These are phyloP conservation scores for Epichloe bromicola DNA, from an alignment of 2,329 filamentous ascomycete species.

Conservation along the genomic window DNA sequence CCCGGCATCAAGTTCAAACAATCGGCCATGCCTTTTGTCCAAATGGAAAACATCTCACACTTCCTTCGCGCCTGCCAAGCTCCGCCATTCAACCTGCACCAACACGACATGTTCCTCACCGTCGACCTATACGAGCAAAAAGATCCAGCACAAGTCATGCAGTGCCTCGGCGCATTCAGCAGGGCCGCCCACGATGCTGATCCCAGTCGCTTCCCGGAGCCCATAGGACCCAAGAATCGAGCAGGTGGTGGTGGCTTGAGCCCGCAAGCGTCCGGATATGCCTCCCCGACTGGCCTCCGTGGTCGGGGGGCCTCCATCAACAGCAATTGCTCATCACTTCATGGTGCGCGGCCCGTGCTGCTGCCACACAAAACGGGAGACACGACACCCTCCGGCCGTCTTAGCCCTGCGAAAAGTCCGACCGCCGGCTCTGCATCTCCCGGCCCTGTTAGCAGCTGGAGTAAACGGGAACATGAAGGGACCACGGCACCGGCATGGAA, in stretches of 20 bases:
- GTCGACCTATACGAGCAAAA: slow-evolving; percentile 94
- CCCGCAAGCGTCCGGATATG: slow-evolving; percentile 49
- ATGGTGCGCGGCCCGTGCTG: slow-evolving; percentile 27
- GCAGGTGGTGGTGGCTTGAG: slow-evolving; percentile 38
- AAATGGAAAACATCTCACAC: slow-evolving; percentile 98
- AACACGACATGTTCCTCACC: slow-evolving; percentile 92
- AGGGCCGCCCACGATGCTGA: slow-evolving; percentile 66
- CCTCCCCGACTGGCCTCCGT: slow-evolving; percentile 33
- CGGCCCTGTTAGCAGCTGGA: slow-evolving; percentile 70
- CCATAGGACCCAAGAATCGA: slow-evolving; percentile 60
- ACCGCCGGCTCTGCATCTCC: slow-evolving; percentile 35
- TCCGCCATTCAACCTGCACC: slow-evolving; percentile 72
- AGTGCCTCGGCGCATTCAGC: slow-evolving; percentile 86
- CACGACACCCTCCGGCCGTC: slow-evolving; percentile 36
- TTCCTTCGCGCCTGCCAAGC: slow-evolving; percentile 82
- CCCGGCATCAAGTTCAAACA: slow-evolving; percentile 81
- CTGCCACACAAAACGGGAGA: slow-evolving; percentile 38
- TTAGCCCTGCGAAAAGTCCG: slow-evolving; percentile 51
- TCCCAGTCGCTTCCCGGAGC: slow-evolving; percentile 57
- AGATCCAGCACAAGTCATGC: slow-evolving; percentile 88
- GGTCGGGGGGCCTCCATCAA: slow-evolving; percentile 39
- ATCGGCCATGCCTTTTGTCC: slow-evolving; percentile 92
- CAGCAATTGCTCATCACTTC: slow-evolving; percentile 44
- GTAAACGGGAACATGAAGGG: slow-evolving; percentile 68
- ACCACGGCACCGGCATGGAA: slow-evolving; percentile 89